Base-by-base conservation (phyloP, 2,329 filamentous ascomycete genomes). In the Ophiostoma montium region DNA sequence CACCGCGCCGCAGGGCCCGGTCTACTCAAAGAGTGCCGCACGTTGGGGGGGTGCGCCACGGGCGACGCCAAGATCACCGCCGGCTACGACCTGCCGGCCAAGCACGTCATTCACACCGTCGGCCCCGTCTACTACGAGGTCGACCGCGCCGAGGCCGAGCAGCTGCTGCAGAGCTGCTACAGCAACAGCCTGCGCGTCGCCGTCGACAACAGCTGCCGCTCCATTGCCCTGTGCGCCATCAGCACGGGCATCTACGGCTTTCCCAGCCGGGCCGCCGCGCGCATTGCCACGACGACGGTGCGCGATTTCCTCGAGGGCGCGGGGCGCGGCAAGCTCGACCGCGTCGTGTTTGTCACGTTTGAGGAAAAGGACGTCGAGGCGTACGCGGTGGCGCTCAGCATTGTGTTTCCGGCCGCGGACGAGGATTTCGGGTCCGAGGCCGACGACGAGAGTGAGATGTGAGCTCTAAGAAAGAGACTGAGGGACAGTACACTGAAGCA, bases 211-310 rank as follows among this genome's bases (percentile, higher is more conserved):
- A 72, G 70, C 1, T 75, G 85, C 58, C 76, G 72, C 60, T 86
- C 76, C 42, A 72, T 96, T 49, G 92, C 86, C 0, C 95, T 98
- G 58, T 79, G 82, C 36, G 82, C 79, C 18, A 74, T 96, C 52
- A 94, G 88, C 60, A 95, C 90, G 1, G 92, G 90, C 0, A 64
- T 95, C 1, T 96, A 95, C 41, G 86, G 86, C 1, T 96, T 94
- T 61, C 90, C 90, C 0, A 84, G 78, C 57, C 55, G 61, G 1
- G 74, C 80, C 36, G 92, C 90, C 1, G 86, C 87, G 0, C 63
- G 70, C n/a, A 72, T 82, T 10, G 92, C 87, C 1, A 72, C 84
- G 47, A 68, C 73, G 31, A 64, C 75, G 1, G 73, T 81, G 10
- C 70, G 73, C 49, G 60, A 65, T 33, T 82, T 78, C 53, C 58